Evolutionary conservation across 306 rosid species (phyloP).

Genomic region (Dicorynia guianensis): DNA sequence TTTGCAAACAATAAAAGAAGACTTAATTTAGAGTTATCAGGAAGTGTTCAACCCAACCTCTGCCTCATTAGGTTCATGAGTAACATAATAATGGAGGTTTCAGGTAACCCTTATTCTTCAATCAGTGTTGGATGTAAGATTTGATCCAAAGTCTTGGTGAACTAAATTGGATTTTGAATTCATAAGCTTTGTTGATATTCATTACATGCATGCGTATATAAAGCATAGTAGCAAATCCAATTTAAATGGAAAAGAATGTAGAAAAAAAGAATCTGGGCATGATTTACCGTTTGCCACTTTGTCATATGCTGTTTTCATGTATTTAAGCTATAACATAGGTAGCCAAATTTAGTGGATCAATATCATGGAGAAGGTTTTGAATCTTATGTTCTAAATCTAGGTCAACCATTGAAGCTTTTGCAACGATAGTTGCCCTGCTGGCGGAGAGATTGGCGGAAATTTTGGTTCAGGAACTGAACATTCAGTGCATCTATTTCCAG

Average conservation of each 20-base stretch:
- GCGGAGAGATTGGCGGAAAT: slow-evolving; percentile 62
- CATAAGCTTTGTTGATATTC: too few species aligned
- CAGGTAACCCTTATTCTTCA: too few species aligned
- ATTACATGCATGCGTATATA: not conserved
- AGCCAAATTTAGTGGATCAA: not conserved
- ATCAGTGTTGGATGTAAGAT: too few species aligned
- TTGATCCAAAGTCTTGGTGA: too few species aligned
- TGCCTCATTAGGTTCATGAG: too few species aligned
- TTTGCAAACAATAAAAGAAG: not conserved
- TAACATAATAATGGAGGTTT: too few species aligned
- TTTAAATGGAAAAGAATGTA: not conserved
- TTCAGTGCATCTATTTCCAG: slow-evolving; percentile 52
- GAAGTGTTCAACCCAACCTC: not conserved
- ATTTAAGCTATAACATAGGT: not conserved
- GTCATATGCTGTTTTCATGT: slow-evolving; percentile 16
- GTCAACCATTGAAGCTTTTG: slow-evolving; percentile 53
- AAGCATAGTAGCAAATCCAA: not conserved
- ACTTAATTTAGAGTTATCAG: not conserved
- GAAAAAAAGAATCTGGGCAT: not conserved
- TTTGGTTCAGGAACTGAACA: slow-evolving; percentile 58
- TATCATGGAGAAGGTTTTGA: too few species aligned
- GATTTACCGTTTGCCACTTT: not conserved
- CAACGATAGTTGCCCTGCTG: slow-evolving; percentile 33
- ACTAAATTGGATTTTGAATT: too few species aligned
- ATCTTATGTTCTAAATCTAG: slow-evolving; percentile 32